Evolutionary conservation across 2,329 filamentous ascomycete genomes (phyloP), one percentile per base, ranked within the genome.

Genomic region (Phaeophleospora eucalypticola): DNA sequence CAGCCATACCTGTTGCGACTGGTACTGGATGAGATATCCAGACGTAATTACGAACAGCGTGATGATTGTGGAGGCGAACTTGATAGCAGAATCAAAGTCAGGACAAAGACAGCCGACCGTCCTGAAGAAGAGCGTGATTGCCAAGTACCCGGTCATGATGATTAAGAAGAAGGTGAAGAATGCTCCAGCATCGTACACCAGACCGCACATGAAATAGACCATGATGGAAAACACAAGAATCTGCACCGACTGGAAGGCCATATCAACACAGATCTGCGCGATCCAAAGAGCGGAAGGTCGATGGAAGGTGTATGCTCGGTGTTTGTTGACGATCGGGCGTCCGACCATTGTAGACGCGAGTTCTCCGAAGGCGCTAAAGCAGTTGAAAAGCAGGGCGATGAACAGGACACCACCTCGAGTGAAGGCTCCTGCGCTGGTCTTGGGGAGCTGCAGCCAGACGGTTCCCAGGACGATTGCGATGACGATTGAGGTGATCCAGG

Each of bases 11-110:
- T 89, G 84, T 58, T 87, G 80, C 2, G 74, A 79, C 41, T 84
- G 78, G 64, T 86, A 89, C 63, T 89, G 87, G 49, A 95, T 91
- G 35, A 94, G 70, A 66, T 93, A 95, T 3, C 89, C 89, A 1
- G 83, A 85, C 0, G 87, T 93, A 16, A 89, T 73, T 19, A 93
- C 81, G 58, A 90, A 88, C n/a, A 90, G 69, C 0, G 86, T 90
- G 54, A 95, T 89, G 43, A 89, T 78, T 1, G 88, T 75, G 4
- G 87, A 83, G 4, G 87, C 87, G 45, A 87, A 64, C 65, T 90
- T 90, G 66, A 90, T 87, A 2, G 89, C 89, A 36, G 86, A 86
- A 63, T 94, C 87, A 48, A 94, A 94, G 59, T 89, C 86, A 0
- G 86, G 85, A 49, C 84, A 89, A 10, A 87, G 49, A 49, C 83